A percentile compares a stretch with the other conserved stretches of the same genome.
Conservation (phyloP, 345 rosid genomes). For the Geranium rotundifolium region DNA sequence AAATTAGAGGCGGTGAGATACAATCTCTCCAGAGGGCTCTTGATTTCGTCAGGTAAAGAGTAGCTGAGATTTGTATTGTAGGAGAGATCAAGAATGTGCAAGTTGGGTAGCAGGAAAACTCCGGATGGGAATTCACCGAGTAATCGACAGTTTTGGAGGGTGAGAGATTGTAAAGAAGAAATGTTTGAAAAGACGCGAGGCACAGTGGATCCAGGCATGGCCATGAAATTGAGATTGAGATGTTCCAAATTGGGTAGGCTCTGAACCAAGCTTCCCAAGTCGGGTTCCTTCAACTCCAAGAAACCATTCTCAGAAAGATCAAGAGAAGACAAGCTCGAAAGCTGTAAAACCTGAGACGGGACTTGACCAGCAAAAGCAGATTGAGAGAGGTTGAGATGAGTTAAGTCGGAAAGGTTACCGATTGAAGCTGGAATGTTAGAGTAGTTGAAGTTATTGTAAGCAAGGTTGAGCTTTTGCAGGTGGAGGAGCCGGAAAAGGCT, state of each 20-base stretch:
- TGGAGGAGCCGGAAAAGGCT: constrained; percentile 7
- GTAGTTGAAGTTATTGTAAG: neutral
- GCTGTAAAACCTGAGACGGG: neutral
- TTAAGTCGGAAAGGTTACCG: neutral
- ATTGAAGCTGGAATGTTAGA: neutral
- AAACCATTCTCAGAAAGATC: neutral
- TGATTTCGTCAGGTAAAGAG: constrained; percentile 4
- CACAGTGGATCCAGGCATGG: neutral
- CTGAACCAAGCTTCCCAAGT: neutral
- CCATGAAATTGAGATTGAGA: neutral
- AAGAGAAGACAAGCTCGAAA: neutral
- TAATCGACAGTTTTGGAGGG: neutral
- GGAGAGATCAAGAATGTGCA: neutral
- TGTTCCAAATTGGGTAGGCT: neutral
- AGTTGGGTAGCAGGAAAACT: neutral
- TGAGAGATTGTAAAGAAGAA: constrained; percentile 3
- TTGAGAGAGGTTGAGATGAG: neutral
- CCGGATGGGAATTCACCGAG: neutral
- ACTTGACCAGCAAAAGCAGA: neutral
- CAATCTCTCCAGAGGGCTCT: neutral
- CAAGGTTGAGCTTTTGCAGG: constrained; percentile 6
- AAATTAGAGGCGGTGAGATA: neutral
- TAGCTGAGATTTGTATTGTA: neutral
- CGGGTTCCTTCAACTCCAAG: neutral
- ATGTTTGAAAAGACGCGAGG: neutral